Conservation (phyloP, 768 basidiomycete genomes). For the Termitomyces sp. region DNA sequence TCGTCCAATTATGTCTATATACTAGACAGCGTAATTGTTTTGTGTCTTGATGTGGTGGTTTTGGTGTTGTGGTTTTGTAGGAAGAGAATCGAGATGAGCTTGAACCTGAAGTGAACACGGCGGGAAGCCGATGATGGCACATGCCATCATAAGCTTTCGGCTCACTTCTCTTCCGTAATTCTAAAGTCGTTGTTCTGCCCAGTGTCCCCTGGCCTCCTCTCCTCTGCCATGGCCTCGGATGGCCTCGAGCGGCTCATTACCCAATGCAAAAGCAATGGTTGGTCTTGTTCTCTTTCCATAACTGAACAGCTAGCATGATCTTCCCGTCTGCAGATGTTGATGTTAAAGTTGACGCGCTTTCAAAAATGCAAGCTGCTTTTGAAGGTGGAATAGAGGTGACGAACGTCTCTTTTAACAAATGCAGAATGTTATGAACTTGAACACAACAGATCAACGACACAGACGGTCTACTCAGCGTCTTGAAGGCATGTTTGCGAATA, state of each 20-base stretch:
- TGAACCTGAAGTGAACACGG: not conserved
- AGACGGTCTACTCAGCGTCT: slow-evolving; percentile 63
- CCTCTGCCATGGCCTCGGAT: slow-evolving; percentile 48
- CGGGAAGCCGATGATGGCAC: not conserved
- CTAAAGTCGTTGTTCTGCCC: slow-evolving; percentile 1
- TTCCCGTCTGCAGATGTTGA: slow-evolving; percentile 59
- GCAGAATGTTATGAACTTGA: slow-evolving; percentile 8
- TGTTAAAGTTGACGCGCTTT: slow-evolving; percentile 75
- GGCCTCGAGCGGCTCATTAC: slow-evolving; percentile 58
- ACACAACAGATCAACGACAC: slow-evolving; percentile 62
- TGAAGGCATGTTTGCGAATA: slow-evolving; percentile 76
- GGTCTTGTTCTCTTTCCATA: slow-evolving; percentile 15
- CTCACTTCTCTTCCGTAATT: slow-evolving; percentile 6
- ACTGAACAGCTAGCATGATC: slow-evolving; percentile 12
- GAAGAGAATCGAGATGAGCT: not conserved
- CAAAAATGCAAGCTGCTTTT: slow-evolving; percentile 75
- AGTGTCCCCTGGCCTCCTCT: slow-evolving; percentile 12
- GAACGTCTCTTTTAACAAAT: slow-evolving; percentile 3
- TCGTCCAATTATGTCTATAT: too few relatives aligned
- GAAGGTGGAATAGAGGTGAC: slow-evolving; percentile 69
- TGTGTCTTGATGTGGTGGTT: not conserved
- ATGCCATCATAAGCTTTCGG: slow-evolving; percentile 4
- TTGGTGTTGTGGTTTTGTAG: not conserved
- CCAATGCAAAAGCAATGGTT: slow-evolving; percentile 68
- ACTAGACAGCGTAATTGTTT: not conserved